Evolutionary conservation across 2,329 filamentous ascomycete genomes (phyloP).

Genomic region (Colletotrichum phormii): DNA sequence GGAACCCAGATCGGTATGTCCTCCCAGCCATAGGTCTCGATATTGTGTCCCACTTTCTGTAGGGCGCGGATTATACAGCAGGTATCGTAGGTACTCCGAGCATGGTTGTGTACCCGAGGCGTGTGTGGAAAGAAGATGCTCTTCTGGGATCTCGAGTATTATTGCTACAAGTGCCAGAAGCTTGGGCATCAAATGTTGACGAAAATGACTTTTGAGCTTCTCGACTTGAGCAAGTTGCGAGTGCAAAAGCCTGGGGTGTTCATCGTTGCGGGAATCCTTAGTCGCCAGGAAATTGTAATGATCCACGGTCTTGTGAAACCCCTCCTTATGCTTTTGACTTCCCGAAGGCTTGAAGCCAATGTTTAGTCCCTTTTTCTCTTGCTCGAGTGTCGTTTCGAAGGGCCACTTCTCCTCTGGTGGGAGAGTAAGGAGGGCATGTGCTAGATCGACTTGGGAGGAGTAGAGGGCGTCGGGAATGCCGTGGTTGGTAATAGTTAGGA

Average conservation of each 20-base stretch:
- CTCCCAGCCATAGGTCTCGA: conserved; percentile 37
- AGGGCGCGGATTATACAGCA: neutral
- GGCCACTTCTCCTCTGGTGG: neutral
- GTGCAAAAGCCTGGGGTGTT: neutral
- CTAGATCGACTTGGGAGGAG: neutral
- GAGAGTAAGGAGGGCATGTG: neutral
- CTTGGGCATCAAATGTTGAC: neutral
- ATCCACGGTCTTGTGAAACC: neutral
- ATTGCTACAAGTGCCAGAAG: neutral
- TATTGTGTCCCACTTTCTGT: neutral
- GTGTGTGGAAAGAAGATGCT: neutral
- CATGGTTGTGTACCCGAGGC: neutral
- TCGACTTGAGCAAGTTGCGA: neutral
- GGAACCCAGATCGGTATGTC: conserved; percentile 63
- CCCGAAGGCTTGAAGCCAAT: neutral
- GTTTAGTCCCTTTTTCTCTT: neutral
- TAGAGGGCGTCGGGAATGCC: neutral
- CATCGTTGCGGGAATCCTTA: neutral
- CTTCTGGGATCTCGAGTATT: neutral
- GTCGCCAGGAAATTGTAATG: neutral
- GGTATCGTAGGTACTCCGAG: conserved; percentile 4
- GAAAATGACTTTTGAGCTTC: neutral
- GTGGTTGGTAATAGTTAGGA: neutral
- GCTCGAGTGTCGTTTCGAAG: neutral
- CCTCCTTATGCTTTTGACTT: neutral